A percentile compares a stretch with the other conserved stretches of the same genome.
Evolutionary conservation across 1,139 yeast species (phyloP).

Genomic region (Sugiyamaella xylanicola): DNA sequence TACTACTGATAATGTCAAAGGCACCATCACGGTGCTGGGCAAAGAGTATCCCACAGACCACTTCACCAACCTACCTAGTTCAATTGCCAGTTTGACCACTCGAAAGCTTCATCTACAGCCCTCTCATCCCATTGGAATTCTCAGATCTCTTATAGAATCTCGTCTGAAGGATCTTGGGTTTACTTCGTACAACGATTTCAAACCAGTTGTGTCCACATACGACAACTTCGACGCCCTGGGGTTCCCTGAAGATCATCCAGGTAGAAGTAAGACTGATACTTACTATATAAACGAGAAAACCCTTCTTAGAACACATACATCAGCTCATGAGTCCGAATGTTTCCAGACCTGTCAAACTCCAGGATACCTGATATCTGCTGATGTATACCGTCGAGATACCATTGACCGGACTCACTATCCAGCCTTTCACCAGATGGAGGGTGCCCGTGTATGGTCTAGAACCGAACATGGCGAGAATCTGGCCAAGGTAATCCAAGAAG

Average conservation of each 20-base stretch:
- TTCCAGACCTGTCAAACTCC: constrained; percentile 69
- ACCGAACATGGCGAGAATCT: constrained; percentile 45
- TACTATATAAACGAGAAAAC: constrained; percentile 77
- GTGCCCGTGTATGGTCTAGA: constrained; percentile 83
- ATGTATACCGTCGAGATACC: constrained; percentile 93
- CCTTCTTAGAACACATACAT: constrained; percentile 87
- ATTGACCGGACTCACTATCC: constrained; percentile 96
- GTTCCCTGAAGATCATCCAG: constrained; percentile 91
- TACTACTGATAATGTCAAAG: neutral
- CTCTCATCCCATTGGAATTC: constrained; percentile 86
- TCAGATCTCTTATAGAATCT: constrained; percentile 69
- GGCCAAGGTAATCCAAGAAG: constrained; percentile 53
- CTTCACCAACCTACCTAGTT: constrained; percentile 84
- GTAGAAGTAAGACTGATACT: constrained; percentile 89
- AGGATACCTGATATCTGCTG: constrained; percentile 92
- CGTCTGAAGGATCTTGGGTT: constrained; percentile 70
- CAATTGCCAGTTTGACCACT: constrained; percentile 67
- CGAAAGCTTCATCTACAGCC: constrained; percentile 73
- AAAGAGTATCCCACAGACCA: constrained; percentile 62
- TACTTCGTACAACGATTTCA: constrained; percentile 77
- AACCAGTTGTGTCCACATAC: constrained; percentile 77
- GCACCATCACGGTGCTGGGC: constrained; percentile 42
- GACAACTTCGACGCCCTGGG: constrained; percentile 92
- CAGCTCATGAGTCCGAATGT: constrained; percentile 93
- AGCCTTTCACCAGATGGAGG: constrained; percentile 97